phyloP scores from a whole-genome alignment of 2,329 filamentous ascomycete species.

The Colletotrichum lindemuthianum region DNA sequence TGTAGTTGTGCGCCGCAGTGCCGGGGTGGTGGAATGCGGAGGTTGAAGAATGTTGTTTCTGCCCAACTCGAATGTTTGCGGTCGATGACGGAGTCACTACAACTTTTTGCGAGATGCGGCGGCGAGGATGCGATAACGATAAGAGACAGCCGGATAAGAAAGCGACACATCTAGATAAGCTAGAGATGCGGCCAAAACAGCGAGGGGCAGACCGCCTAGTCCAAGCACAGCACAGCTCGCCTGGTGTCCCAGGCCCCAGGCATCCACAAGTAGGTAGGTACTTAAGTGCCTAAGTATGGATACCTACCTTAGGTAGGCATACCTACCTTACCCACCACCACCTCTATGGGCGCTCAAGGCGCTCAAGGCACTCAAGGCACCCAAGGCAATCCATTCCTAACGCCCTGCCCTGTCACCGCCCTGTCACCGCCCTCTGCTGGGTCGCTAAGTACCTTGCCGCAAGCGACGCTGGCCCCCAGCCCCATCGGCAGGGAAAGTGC shows the following conservation, averaged over 20 bases:
- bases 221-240: not conserved
- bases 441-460: not conserved
- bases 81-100: slow-evolving; percentile 20
- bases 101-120: slow-evolving; percentile 19
- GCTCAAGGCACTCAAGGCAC: too few species aligned
- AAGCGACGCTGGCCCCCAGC: not conserved
- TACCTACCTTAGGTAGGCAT: too few species aligned
- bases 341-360: too few species aligned
- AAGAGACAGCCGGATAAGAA: slow-evolving; percentile 18
- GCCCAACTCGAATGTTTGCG: not conserved
- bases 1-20: slow-evolving; percentile 31
- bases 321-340: too few species aligned
- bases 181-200: not conserved
- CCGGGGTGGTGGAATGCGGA: not conserved
- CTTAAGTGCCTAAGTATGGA: not conserved
- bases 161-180: not conserved
- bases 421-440: too few species aligned
- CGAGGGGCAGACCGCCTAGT: not conserved
- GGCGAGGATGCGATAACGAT: slow-evolving; percentile 7
- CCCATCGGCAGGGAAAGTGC: slow-evolving; percentile 20
- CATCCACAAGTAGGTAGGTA: not conserved
- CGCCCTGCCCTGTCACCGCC: too few species aligned
- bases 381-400: too few species aligned
- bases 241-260: too few species aligned
- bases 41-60: not conserved